phyloP scores from a whole-genome alignment of 2,329 filamentous ascomycete genomes.

The Xylariaceae sp. region DNA sequence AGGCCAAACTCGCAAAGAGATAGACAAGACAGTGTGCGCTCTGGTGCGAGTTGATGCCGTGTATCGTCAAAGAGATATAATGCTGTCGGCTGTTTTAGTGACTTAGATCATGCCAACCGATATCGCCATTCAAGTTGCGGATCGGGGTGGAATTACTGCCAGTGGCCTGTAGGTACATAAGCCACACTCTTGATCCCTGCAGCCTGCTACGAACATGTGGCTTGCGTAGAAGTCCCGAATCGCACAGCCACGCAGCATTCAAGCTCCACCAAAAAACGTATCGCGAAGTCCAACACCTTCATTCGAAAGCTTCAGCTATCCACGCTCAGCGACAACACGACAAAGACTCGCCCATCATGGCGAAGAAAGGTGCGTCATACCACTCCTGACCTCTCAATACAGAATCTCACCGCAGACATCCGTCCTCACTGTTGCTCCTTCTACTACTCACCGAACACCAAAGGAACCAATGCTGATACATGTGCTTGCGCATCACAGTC shows the following conservation, averaged over 20 bases:
- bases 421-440: not conserved
- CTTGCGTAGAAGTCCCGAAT: not conserved
- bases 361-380: conserved; percentile 38
- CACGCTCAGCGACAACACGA: conserved; percentile 6
- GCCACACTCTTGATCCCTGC: too few relatives aligned
- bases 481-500: conserved; percentile 43
- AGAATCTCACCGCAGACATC: not conserved
- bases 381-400: not conserved
- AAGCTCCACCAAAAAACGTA: conserved; percentile 25
- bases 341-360: conserved; percentile 30
- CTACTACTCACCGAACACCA: not conserved
- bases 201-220: not conserved
- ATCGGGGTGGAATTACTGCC: too few relatives aligned
- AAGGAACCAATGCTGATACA: conserved; percentile 7
- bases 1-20: too few relatives aligned
- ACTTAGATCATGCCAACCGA: too few relatives aligned
- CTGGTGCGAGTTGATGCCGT: too few relatives aligned
- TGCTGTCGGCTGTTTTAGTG: too few relatives aligned
- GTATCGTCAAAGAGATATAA: too few relatives aligned
- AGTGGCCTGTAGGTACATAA: too few relatives aligned
- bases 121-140: too few relatives aligned
- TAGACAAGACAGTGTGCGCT: too few relatives aligned
- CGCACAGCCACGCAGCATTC: conserved; percentile 16
- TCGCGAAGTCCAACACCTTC: conserved; percentile 4
- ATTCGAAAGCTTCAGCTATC: conserved; percentile 9